Base-by-base conservation (phyloP, 768 basidiomycete genomes). In the Trametes cubensis region DNA sequence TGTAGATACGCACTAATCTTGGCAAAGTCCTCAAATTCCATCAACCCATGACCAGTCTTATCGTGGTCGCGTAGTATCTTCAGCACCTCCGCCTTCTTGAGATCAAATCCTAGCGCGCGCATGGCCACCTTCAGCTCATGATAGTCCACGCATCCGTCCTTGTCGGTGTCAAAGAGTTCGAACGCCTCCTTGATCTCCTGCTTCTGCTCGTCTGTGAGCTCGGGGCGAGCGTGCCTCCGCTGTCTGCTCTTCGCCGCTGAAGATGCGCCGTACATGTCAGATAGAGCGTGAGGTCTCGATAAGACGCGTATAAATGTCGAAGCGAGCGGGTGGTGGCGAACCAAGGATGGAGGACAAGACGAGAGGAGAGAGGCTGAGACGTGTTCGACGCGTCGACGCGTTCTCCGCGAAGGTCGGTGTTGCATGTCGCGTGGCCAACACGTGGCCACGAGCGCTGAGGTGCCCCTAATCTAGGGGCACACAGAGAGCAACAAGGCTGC, bases 41-140 rank as follows among this genome's bases (percentile, higher is more conserved):
- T 96, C 63, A 95, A 77, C 7, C 86, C 86, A 62, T 85, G 85
- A 2, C 88, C 90, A 3, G 85, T 85, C 77, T 92, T 91, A 75
- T 95, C 92, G 66, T 95, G 87, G 71, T 98, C 96, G 28, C 94
- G 80, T 55, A 99, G 80, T 28, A 98, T 82, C 75, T 98, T 98
- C 67, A 99, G 78, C 45, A 99, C 95, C 75, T 99, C 97, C 0
- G 94, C 94, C 79, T 98, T 99, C 81, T 98, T 98, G 78, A 97
- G 74, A 74, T 98, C 97, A 73, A 98, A 98, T 1, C 97, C 97
- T 61, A 99, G 78, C 1, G 97, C 97, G 47, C 97, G 85, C 93
- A 99, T 95, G 54, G 96, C 95, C 70, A 99, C 97, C 76, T 98
- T 99, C 70, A 98, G 84, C 73, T 99, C 97, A 78, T 99, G 97